Evolutionary conservation across 2,329 filamentous ascomycete genomes (phyloP).

Genomic region (Aspergillus tubingensis): DNA sequence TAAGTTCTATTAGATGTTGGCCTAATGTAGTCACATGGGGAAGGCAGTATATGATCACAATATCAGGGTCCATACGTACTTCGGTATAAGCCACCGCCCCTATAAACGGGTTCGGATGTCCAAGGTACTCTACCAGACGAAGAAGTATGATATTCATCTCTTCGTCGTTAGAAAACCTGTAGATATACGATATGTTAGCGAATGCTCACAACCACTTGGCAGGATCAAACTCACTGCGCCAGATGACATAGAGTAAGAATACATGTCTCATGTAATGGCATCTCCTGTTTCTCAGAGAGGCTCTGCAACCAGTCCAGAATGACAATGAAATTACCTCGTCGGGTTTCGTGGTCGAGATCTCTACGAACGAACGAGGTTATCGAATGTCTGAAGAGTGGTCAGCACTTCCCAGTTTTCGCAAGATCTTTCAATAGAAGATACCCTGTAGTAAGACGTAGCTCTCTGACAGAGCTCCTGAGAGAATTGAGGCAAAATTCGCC

Average conservation of each 20-base stretch:
- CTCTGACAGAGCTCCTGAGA: conserved; percentile 78
- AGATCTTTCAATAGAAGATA: conserved; percentile 30
- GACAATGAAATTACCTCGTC: conserved; percentile 66
- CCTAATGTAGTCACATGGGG: neutral
- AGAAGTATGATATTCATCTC: conserved; percentile 85
- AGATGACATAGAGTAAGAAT: conserved; percentile 85
- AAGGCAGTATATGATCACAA: neutral
- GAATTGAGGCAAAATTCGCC: conserved; percentile 82
- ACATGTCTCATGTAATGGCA: conserved; percentile 76
- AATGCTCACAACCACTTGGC: conserved; percentile 1
- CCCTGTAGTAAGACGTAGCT: conserved; percentile 80
- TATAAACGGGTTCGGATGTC: conserved; percentile 76
- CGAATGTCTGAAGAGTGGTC: conserved; percentile 53
- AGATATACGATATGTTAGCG: conserved; percentile 14
- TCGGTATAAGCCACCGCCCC: conserved; percentile 83
- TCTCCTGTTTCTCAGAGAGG: conserved; percentile 68
- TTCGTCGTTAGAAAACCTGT: conserved; percentile 70
- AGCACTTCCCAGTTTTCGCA: conserved; percentile 2
- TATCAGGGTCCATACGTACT: conserved; percentile 45
- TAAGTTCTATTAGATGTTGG: conserved; percentile 27
- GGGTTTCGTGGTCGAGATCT: conserved; percentile 49
- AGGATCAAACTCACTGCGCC: conserved; percentile 57
- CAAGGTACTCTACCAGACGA: conserved; percentile 81
- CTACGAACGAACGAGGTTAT: conserved; percentile 66
- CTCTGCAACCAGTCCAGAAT: conserved; percentile 70